Percentiles rank a stretch among this genome's conserved stretches.
phyloP scores from a whole-genome alignment of 1,284 basidiomycete genomes.

The Afroboletus lepidellus region DNA sequence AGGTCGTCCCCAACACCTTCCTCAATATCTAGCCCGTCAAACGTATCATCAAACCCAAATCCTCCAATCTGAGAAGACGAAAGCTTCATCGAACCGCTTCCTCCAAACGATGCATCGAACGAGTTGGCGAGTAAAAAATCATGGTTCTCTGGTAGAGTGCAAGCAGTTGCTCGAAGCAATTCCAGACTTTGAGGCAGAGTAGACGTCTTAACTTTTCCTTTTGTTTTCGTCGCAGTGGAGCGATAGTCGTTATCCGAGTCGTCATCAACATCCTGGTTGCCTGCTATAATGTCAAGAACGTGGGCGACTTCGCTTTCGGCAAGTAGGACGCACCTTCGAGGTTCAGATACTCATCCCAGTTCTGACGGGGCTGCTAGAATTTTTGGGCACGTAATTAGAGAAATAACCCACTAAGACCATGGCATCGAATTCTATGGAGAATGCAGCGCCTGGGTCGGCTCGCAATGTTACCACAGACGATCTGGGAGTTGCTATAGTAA shows the following conservation, averaged over 20 bases:
- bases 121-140: constrained; percentile 64
- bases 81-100: constrained; percentile 35
- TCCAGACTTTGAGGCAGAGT: constrained; percentile 35
- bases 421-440: constrained; percentile 64
- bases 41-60: constrained; percentile 54
- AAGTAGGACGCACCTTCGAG: constrained; percentile 31
- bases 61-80: constrained; percentile 59
- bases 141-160: constrained; percentile 69
- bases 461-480: constrained; percentile 58
- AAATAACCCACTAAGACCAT: constrained; percentile 56
- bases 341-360: constrained; percentile 63
- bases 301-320: not conserved
- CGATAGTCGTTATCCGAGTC: constrained; percentile 51
- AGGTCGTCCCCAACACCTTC: constrained; percentile 66
- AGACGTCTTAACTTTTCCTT: constrained; percentile 33
- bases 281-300: constrained; percentile 8
- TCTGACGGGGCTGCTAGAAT: constrained; percentile 37
- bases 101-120: constrained; percentile 58
- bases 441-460: constrained; percentile 50
- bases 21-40: constrained; percentile 57
- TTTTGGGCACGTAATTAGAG: not conserved
- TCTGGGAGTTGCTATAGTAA: constrained; percentile 35
- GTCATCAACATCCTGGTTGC: constrained; percentile 18
- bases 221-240: constrained; percentile 39
- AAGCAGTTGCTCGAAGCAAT: constrained; percentile 46